Evolutionary conservation across 2,329 filamentous ascomycete genomes (phyloP), one percentile per base, ranked within the genome.

Genomic region (Aspergillus neotritici): DNA sequence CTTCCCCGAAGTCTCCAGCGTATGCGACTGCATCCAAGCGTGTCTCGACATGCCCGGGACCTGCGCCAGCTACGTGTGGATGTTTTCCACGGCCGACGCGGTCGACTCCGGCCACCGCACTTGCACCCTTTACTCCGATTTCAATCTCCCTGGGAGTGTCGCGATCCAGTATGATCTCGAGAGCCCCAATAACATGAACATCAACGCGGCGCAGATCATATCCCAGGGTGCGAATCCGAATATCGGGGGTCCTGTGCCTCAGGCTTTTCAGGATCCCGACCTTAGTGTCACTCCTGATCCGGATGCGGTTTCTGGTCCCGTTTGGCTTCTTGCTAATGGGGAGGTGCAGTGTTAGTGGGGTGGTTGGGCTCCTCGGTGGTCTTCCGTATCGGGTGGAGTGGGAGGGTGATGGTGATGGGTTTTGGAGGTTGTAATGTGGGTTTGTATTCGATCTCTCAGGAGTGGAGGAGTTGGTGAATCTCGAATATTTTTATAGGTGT

Each of bases 111-210:
- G 40, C 33, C 33, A 42, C 31, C 40, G 40, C 9, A 42, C 40
- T 28, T 42, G 40, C 33, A 42, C 40, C 13, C 21, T 42, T 10
- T 42, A 42, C 21, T 42, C 40, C 7, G 30, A 42, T 29, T 42
- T 42, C 33, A 42, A 42, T 29, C 40, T 25, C 21, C 21, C 21
- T 8, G 21, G 21, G 7, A 25, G 29, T 11, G 37, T 40, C 13
- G 28, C 37, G 2, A 30, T 40, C 12, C 14, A 15, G 15, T 40
- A 21, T 25, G 31, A 40, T 16, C 10, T 40, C 6, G 14, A 25
- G 8, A 33, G 12, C 11, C 25, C 29, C 13, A 33, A n/a, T 6
- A 40, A 40, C 13, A 33, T 15, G 11, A 8, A 39, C 4, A 39
- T 13, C n/a, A 25, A 25, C 13, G 14, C 14, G 13, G n/a, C n/a